A percentile compares a stretch with the other conserved stretches of the same genome.
phyloP scores from a whole-genome alignment of 169 alveolate species.

The Plasmodium berghei region DNA sequence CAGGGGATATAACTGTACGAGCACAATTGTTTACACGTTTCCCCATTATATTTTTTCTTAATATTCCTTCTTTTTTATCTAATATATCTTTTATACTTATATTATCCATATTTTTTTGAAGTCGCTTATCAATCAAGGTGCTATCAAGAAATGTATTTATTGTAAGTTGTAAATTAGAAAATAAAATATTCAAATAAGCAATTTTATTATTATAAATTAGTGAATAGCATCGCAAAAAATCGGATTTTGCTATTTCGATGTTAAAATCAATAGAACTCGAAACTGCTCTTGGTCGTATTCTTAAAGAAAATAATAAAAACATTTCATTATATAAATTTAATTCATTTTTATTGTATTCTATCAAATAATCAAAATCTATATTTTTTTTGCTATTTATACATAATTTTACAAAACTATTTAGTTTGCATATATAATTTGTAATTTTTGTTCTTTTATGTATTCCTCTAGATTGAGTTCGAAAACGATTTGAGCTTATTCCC shows the following conservation, averaged over 20 bases:
- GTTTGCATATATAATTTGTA: conserved; percentile 77
- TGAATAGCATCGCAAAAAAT: conserved; percentile 79
- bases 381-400: conserved; percentile 84
- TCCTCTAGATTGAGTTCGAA: conserved; percentile 31
- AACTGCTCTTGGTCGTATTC: conserved; percentile 54
- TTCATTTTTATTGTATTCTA: conserved; percentile 79
- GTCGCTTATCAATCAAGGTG: conserved; percentile 52
- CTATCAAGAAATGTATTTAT: conserved; percentile 79
- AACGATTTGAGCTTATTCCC: conserved; percentile 89
- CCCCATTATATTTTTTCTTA: conserved; percentile 99
- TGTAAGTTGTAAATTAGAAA: conserved; percentile 76
- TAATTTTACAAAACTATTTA: conserved; percentile 83
- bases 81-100: conserved; percentile 95
- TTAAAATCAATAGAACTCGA: conserved; percentile 76
- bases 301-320: conserved; percentile 51
- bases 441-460: conserved; percentile 77
- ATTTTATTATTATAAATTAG: conserved; percentile 76
- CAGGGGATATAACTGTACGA: conserved; percentile 99
- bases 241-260: conserved; percentile 82
- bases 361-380: conserved; percentile 78
- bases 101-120: conserved; percentile 78
- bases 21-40: conserved; percentile 99
- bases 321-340: conserved; percentile 65
- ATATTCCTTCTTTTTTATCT: conserved; percentile 97
- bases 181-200: conserved; percentile 65